A percentile compares a stretch with the other conserved stretches of the same genome.
Evolutionary conservation across 176 grass and related monocot genomes (phyloP).

Genomic region (Bonia amplexicaulis): DNA sequence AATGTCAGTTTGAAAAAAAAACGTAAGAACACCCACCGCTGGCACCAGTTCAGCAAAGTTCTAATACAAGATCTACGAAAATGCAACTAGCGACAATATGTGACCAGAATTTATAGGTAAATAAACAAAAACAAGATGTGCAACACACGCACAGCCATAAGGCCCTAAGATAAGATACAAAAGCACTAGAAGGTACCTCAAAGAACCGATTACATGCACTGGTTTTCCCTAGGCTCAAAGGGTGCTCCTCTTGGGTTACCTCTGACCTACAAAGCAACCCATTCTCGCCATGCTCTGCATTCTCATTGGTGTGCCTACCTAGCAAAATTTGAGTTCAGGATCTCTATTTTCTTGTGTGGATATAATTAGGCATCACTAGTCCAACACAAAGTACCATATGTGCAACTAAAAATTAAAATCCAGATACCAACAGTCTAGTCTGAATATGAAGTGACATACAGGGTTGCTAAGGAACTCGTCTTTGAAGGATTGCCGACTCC

Average conservation of each 20-base stretch:
- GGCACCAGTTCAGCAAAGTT: background rate
- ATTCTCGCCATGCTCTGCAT: slow-evolving; percentile 20
- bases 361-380: background rate
- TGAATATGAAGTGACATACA: slow-evolving; percentile 39
- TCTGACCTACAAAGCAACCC: slow-evolving; percentile 56
- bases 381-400: background rate
- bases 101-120: background rate
- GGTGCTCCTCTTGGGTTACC: slow-evolving; percentile 62
- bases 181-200: slow-evolving; percentile 38
- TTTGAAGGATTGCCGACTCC: slow-evolving; percentile 70
- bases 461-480: slow-evolving; percentile 74
- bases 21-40: background rate
- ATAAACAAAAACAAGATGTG: background rate
- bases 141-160: background rate
- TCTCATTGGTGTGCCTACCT: slow-evolving; percentile 40
- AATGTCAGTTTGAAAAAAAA: background rate
- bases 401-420: background rate
- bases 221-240: slow-evolving; percentile 75
- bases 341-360: background rate
- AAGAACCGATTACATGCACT: slow-evolving; percentile 79
- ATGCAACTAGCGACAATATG: background rate
- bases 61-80: background rate
- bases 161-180: background rate
- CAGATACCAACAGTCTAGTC: slow-evolving; percentile 4
- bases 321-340: slow-evolving; percentile 43